Evolutionary conservation across 768 basidiomycete genomes (phyloP).

Genomic region (Goffeauzyma gilvescens): DNA sequence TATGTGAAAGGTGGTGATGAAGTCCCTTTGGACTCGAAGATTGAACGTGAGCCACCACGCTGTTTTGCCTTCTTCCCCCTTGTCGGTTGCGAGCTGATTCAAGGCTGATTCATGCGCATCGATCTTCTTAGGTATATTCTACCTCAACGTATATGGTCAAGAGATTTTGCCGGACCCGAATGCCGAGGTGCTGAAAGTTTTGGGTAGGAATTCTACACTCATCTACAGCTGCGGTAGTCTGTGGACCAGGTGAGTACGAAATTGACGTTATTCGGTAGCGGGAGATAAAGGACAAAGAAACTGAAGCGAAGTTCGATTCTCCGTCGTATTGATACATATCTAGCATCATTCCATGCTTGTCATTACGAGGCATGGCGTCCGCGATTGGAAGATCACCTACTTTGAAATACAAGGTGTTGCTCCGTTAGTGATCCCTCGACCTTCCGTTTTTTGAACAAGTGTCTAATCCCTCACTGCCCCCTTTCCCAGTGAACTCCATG

Average conservation of each 20-base stretch:
- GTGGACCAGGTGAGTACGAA: slow-evolving; percentile 57
- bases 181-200: slow-evolving; percentile 49
- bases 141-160: slow-evolving; percentile 58
- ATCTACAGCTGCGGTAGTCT: slow-evolving; percentile 87
- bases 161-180: slow-evolving; percentile 84
- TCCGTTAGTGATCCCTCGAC: slow-evolving; percentile 45
- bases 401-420: slow-evolving; percentile 61
- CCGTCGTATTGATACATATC: background rate
- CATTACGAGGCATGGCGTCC: slow-evolving; percentile 57
- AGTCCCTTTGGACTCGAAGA: slow-evolving; percentile 20
- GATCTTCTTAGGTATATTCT: slow-evolving; percentile 44
- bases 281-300: no score
- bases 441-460: slow-evolving; percentile 5
- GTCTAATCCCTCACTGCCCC: background rate
- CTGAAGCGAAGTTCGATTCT: background rate
- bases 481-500: slow-evolving; percentile 50
- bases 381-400: slow-evolving; percentile 55
- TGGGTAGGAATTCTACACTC: slow-evolving; percentile 46
- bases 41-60: slow-evolving; percentile 12
- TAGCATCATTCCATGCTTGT: slow-evolving; percentile 81
- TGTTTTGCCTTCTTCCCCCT: background rate
- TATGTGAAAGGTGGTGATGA: slow-evolving; percentile 27
- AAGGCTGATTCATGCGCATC: background rate
- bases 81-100: background rate
- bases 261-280: no score